These are phyloP conservation scores for Lentinula raphanica DNA, from an alignment of 768 basidiomycete genomes.

Conservation along the genomic window DNA sequence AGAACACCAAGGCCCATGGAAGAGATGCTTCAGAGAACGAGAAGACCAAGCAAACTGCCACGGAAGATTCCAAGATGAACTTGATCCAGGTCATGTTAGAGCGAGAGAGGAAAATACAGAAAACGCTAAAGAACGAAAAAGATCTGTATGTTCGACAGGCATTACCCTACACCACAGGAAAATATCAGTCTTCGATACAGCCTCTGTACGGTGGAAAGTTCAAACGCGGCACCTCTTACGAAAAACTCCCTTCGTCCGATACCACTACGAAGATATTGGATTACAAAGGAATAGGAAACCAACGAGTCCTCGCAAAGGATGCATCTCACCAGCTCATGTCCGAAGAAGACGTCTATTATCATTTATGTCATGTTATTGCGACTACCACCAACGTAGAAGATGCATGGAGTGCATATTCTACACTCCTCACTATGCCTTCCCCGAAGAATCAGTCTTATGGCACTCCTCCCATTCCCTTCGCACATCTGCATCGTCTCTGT, in stretches of 20 bases:
- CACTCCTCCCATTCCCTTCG: slow-evolving; percentile 27
- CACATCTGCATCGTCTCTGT: slow-evolving; percentile 57
- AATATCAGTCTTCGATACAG: background rate
- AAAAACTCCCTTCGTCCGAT: background rate
- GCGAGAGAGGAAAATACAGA: background rate
- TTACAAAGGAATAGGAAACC: background rate
- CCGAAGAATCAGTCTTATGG: slow-evolving; percentile 13
- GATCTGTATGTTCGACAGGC: background rate
- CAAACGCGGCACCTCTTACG: background rate
- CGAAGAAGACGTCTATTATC: slow-evolving; percentile 6
- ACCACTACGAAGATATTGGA: background rate
- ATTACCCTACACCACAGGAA: background rate
- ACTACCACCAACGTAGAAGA: slow-evolving; percentile 18
- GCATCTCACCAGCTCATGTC: background rate
- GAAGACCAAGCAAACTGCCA: background rate
- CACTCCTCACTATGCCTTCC: slow-evolving; percentile 26
- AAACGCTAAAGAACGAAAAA: background rate
- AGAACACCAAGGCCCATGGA: background rate
- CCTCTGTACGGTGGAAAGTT: slow-evolving; percentile 6
- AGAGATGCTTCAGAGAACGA: background rate
- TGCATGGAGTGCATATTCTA: slow-evolving; percentile 39
- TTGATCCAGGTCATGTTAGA: background rate
- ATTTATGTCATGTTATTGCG: slow-evolving; percentile 16
- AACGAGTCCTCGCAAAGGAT: background rate
- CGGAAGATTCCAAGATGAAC: background rate